Percentiles rank a stretch among this genome's conserved stretches.
These are phyloP conservation scores for Globisporangium carolinianum DNA, from an alignment of 352 stramenopile genomes.

Conservation along the genomic window DNA sequence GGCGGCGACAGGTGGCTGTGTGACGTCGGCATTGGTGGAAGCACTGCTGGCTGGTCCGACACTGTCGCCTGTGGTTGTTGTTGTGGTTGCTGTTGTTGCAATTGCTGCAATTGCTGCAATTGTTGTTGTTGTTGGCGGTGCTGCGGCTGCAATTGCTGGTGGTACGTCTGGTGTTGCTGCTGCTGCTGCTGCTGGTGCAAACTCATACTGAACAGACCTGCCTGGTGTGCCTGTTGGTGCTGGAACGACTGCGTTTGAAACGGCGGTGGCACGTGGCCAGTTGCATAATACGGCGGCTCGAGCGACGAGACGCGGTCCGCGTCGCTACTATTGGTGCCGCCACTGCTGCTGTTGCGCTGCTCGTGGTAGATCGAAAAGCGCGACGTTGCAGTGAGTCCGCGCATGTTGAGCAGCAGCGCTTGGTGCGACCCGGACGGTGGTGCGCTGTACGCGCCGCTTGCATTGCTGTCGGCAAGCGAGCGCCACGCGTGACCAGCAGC, in stretches of 20 bases:
- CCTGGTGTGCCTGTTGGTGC: neutral
- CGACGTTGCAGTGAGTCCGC: neutral
- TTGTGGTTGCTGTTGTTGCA: constrained; percentile 1
- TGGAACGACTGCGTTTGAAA: constrained; percentile 3
- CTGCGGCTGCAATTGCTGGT: constrained; percentile 2
- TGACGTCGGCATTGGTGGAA: neutral
- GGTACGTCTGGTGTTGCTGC: neutral
- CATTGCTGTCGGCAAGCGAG: neutral
- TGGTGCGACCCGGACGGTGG: constrained; percentile 9
- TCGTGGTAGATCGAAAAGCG: constrained; percentile 13
- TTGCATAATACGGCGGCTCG: constrained; percentile 5
- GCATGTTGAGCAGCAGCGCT: constrained; percentile 12
- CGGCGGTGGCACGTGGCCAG: neutral
- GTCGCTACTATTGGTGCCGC: neutral
- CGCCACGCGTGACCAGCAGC: constrained; percentile 1
- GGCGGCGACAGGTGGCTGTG: neutral
- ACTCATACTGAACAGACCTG: neutral
- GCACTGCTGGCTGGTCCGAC: no score
- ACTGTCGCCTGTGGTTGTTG: neutral
- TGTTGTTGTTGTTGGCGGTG: constrained; percentile 1
- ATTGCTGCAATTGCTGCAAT: neutral
- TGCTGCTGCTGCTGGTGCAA: constrained; percentile 2
- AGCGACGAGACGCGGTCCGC: neutral
- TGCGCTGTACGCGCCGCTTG: constrained; percentile 5
- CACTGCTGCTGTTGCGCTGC: neutral